These are phyloP conservation scores for Rhodotorula babjevae DNA, from an alignment of 768 basidiomycete genomes.

Conservation along the genomic window DNA sequence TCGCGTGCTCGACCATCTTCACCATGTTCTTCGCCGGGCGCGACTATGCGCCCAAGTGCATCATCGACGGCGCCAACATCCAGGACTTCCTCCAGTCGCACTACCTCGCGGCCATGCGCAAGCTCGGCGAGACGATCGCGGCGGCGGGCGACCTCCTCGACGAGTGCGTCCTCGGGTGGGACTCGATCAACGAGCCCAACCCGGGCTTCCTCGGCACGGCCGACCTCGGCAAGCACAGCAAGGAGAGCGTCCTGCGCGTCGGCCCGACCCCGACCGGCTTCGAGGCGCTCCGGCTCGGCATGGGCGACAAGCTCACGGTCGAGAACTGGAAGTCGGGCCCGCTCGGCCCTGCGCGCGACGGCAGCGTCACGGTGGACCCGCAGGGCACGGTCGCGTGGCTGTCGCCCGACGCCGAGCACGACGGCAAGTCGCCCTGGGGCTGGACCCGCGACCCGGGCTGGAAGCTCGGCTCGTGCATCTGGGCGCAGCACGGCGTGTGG, in stretches of 20 bases:
- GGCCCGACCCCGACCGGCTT: conserved; percentile 80
- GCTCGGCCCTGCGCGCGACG: conserved; percentile 69
- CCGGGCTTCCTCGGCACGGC: conserved; percentile 72
- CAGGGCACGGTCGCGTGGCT: conserved; percentile 75
- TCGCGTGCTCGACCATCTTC: conserved; percentile 81
- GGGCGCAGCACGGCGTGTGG: conserved; percentile 90
- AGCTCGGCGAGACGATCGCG: conserved; percentile 43
- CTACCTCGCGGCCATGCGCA: conserved; percentile 37
- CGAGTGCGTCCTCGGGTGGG: conserved; percentile 91
- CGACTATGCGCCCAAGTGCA: conserved; percentile 81
- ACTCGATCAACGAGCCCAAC: conserved; percentile 88
- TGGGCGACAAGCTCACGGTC: conserved; percentile 76
- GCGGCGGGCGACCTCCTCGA: conserved; percentile 74
- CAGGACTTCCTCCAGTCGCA: conserved; percentile 53
- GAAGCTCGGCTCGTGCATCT: conserved; percentile 71
- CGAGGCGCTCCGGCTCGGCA: conserved; percentile 76
- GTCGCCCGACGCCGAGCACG: conserved; percentile 50
- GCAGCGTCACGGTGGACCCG: conserved; percentile 77
- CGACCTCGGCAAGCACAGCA: conserved; percentile 64
- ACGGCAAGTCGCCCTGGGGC: conserved; percentile 62
- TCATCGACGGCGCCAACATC: conserved; percentile 85
- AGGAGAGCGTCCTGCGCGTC: conserved; percentile 70
- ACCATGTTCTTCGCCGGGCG: conserved; percentile 91
- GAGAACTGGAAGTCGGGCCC: conserved; percentile 75
- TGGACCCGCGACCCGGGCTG: conserved; percentile 72